phyloP scores from a whole-genome alignment of 2,329 filamentous ascomycete genomes.

The Ceratocystis eucalypticola region DNA sequence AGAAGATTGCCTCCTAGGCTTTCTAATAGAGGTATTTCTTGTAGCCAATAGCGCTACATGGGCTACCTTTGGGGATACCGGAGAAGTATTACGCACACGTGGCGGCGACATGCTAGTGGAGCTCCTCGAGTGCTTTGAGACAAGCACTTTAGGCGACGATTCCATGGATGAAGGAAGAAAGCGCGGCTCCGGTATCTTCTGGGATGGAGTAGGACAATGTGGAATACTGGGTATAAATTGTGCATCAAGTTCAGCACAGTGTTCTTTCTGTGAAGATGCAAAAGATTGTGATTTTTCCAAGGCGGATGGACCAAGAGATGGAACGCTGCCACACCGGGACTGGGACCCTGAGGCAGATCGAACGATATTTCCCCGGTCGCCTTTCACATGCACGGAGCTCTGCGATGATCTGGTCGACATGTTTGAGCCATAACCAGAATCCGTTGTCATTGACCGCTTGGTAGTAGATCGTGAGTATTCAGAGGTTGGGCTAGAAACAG shows the following conservation, averaged over 20 bases:
- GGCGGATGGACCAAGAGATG: slow-evolving; percentile 11
- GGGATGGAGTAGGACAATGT: neutral
- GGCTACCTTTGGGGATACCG: neutral
- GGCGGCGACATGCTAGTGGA: neutral
- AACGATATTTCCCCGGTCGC: slow-evolving; percentile 22
- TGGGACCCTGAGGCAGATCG: slow-evolving; percentile 4
- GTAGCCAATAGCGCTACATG: slow-evolving; percentile 11
- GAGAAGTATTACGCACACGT: neutral
- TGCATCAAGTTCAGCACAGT: slow-evolving; percentile 10
- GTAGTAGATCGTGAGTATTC: slow-evolving; percentile 28
- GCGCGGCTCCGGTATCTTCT: neutral
- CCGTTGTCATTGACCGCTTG: slow-evolving; percentile 38
- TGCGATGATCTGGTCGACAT: slow-evolving; percentile 42
- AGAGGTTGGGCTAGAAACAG: slow-evolving; percentile 34
- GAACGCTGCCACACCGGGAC: neutral
- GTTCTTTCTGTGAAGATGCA: neutral
- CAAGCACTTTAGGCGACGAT: neutral
- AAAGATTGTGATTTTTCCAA: slow-evolving; percentile 13
- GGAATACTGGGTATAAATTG: slow-evolving; percentile 12
- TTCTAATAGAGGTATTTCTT: neutral
- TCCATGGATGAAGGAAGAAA: neutral
- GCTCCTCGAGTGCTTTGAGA: neutral
- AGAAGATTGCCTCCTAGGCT: slow-evolving; percentile 8
- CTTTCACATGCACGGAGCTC: slow-evolving; percentile 24
- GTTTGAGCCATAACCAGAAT: slow-evolving; percentile 50